phyloP scores from a whole-genome alignment of 495 filamentous ascomycete species.

The Podospora tetraspora region DNA sequence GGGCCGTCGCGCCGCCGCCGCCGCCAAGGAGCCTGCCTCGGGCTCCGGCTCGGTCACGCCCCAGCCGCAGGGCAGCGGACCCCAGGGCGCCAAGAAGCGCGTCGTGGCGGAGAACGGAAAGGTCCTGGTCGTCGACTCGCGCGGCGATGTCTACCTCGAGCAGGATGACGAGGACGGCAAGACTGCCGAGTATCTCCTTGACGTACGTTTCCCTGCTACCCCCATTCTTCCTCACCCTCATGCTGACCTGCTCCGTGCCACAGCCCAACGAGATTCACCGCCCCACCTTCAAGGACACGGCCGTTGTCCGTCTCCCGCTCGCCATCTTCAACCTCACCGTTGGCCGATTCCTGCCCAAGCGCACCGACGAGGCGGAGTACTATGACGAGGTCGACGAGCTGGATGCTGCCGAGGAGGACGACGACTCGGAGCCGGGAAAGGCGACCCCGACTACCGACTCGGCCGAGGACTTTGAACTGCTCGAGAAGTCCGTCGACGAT shows the following conservation, averaged over 20 bases:
- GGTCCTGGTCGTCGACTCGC: conserved; percentile 82
- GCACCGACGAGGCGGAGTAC: conserved; percentile 33
- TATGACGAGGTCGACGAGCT: conserved; percentile 24
- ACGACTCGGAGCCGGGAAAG: conserved; percentile 34
- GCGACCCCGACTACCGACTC: conserved; percentile 44
- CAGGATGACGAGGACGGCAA: conserved; percentile 83
- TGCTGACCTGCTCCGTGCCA: background rate
- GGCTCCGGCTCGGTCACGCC: conserved; percentile 29
- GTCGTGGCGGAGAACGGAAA: conserved; percentile 94
- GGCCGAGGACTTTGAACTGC: conserved; percentile 51
- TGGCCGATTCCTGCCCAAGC: conserved; percentile 46
- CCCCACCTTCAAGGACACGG: conserved; percentile 65
- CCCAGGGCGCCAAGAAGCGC: conserved; percentile 65
- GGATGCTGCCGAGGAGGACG: conserved; percentile 31
- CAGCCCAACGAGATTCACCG: conserved; percentile 58
- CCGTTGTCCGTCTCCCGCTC: conserved; percentile 60
- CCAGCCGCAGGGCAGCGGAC: conserved; percentile 40
- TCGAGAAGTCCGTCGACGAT: conserved; percentile 48
- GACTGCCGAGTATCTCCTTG: conserved; percentile 74
- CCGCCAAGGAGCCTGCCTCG: conserved; percentile 11
- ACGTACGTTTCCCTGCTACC: conserved; percentile 47
- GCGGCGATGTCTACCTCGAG: conserved; percentile 88
- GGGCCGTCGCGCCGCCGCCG: conserved; percentile 22
- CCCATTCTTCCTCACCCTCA: background rate
- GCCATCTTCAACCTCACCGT: conserved; percentile 58